Conservation (phyloP, 1,284 basidiomycete species). For the Uromyces viciae-fabae region DNA sequence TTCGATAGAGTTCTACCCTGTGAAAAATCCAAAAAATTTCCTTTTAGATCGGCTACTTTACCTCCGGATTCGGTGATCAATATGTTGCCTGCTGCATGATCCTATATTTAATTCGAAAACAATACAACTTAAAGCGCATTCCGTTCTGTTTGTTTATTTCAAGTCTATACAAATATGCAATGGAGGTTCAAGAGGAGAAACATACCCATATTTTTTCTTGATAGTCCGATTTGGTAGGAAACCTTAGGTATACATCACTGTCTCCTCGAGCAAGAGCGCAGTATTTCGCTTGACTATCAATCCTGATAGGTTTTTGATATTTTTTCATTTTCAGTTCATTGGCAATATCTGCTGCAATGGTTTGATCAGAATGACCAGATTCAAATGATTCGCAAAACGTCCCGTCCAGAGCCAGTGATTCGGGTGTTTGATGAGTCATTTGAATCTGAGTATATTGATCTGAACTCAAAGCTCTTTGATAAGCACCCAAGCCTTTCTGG, state of each 20-base stretch:
- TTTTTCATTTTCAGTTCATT: slow-evolving; percentile 68
- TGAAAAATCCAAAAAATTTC: slow-evolving; percentile 76
- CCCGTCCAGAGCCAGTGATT: slow-evolving; percentile 56
- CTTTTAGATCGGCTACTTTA: slow-evolving; percentile 74
- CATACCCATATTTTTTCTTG: slow-evolving; percentile 83
- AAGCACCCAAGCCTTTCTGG: slow-evolving; percentile 71
- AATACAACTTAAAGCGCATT: slow-evolving; percentile 3
- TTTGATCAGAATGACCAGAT: slow-evolving; percentile 82
- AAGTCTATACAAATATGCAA: background rate
- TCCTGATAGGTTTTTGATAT: slow-evolving; percentile 71
- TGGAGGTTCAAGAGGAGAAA: slow-evolving; percentile 10
- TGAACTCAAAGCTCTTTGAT: slow-evolving; percentile 62
- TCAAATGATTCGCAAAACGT: slow-evolving; percentile 90
- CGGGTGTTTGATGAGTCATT: background rate
- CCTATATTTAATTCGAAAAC: slow-evolving; percentile 58
- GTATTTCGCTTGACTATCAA: slow-evolving; percentile 99
- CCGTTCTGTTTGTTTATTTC: slow-evolving; percentile 16
- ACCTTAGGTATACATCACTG: slow-evolving; percentile 81
- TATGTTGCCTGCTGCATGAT: slow-evolving; percentile 83
- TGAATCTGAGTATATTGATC: slow-evolving; percentile 47
- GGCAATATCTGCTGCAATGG: slow-evolving; percentile 65
- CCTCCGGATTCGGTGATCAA: slow-evolving; percentile 88
- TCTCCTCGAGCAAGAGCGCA: slow-evolving; percentile 80
- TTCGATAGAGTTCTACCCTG: slow-evolving; percentile 77
- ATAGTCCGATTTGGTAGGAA: slow-evolving; percentile 75